Evolutionary conservation across 2,329 filamentous ascomycete species (phyloP).

Genomic region (Aureobasidium namibiae): DNA sequence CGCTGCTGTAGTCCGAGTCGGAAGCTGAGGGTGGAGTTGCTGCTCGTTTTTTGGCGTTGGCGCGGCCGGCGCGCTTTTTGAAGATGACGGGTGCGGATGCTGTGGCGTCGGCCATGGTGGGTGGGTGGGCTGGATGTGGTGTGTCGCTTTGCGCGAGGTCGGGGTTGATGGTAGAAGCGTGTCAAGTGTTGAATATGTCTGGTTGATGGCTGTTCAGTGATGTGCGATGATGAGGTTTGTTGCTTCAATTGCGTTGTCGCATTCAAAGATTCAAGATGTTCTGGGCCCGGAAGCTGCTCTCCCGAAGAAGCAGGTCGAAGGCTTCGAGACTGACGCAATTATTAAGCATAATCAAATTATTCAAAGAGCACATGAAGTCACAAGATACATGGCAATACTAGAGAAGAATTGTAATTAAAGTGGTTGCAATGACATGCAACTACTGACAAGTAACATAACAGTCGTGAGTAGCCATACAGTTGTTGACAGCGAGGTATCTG

Average conservation of each 20-base stretch:
- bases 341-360: not conserved
- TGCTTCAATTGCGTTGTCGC: not conserved
- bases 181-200: not conserved
- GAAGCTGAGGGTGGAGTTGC: conserved; percentile 63
- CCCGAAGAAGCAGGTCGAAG: not conserved
- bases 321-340: conserved; percentile 1
- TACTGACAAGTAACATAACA: not conserved
- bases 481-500: not conserved
- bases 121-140: not conserved
- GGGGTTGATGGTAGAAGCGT: not conserved
- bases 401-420: not conserved
- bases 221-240: not conserved
- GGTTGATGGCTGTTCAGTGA: no score
- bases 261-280: not conserved
- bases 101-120: conserved; percentile 25
- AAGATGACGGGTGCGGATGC: conserved; percentile 49
- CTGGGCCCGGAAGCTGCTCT: not conserved
- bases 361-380: not conserved
- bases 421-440: not conserved
- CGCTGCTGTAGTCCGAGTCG: conserved; percentile 56
- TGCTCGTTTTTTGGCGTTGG: conserved; percentile 71
- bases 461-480: not conserved
- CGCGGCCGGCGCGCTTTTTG: conserved; percentile 78
- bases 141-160: not conserved
- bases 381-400: not conserved